phyloP scores from a whole-genome alignment of 1,139 yeast genomes.

The Pichia sp. region DNA sequence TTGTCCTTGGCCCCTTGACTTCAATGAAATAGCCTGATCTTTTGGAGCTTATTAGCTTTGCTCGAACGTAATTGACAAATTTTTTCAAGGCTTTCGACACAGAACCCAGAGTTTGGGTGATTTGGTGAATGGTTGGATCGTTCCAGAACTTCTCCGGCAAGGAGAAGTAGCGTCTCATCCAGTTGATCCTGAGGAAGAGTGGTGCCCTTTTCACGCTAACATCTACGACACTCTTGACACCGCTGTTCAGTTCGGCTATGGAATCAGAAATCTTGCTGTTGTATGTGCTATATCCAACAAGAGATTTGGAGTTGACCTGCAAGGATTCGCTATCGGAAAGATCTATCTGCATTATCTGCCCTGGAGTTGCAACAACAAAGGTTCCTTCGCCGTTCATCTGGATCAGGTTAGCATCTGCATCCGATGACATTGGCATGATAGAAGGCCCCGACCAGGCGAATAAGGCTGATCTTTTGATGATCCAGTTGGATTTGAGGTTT shows the following conservation, averaged over 20 bases:
- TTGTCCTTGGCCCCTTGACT: conserved; percentile 28
- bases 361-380: conserved; percentile 37
- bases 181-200: not conserved
- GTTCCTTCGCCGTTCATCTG: conserved; percentile 38
- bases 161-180: conserved; percentile 3
- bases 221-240: conserved; percentile 22
- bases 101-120: not conserved
- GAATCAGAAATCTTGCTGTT: conserved; percentile 5
- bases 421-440: conserved; percentile 26
- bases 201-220: conserved; percentile 22
- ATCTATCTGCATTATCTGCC: conserved; percentile 35
- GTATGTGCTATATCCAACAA: conserved; percentile 34
- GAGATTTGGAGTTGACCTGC: conserved; percentile 35
- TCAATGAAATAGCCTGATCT: conserved; percentile 9
- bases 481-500: conserved; percentile 33
- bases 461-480: conserved; percentile 34
- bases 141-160: conserved; percentile 3
- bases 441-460: conserved; percentile 47
- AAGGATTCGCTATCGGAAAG: conserved; percentile 35
- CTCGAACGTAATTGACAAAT: not conserved
- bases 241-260: conserved; percentile 8
- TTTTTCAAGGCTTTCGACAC: not conserved
- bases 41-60: not conserved
- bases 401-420: conserved; percentile 18
- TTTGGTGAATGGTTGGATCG: conserved; percentile 5